Evolutionary conservation across 2,329 filamentous ascomycete genomes (phyloP), one percentile per base, ranked within the genome.

Genomic region (Meredithiella fracta): DNA sequence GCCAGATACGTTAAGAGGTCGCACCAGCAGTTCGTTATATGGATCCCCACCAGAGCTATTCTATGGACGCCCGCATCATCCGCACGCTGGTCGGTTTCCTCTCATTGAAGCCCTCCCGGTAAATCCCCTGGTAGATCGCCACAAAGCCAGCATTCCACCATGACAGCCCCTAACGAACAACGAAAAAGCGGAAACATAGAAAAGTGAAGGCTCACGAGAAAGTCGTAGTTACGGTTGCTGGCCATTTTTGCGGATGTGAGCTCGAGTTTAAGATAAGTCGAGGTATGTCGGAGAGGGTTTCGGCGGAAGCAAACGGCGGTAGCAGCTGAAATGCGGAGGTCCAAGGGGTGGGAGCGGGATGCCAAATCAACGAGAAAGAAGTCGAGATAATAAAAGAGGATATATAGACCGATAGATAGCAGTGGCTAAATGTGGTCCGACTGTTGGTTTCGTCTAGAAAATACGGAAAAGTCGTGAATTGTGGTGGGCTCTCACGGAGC

Each of bases 191-290:
- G n/a, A 29, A 51, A 51, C n/a, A 17, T 8, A 23, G 26, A 51
- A 51, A 20, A 25, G 49, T 8, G 22, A 8, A 14, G 51, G 61
- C 60, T 49, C 83, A 97, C 91, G 73, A 98, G 78, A 72, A 97
- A 97, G 72, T 98, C 92, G 73, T 98, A 98, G 77, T 98, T 98
- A 72, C 92, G 83, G 77, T 91, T 94, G 71, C 86, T 88, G 66
- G 92, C 90, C 92, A 98, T 98, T 64, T 67, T 37, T 50, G 15
- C 23, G 37, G 23, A 50, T 44, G 20, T 44, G 40, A 17, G 17
- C 40, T 15, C 11, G 40, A 22, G 17, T n/a, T 42, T 17, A 1
- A n/a, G 53, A 26, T 25, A 6, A 34, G n/a, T 44, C n/a, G 17
- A 44, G 40, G 20, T 44, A n/a, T 34, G 20, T 44, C 4, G 40